A percentile compares a stretch with the other conserved stretches of the same genome.
Evolutionary conservation across 495 filamentous ascomycete species (phyloP).

Genomic region (Neurospora sublineolata): DNA sequence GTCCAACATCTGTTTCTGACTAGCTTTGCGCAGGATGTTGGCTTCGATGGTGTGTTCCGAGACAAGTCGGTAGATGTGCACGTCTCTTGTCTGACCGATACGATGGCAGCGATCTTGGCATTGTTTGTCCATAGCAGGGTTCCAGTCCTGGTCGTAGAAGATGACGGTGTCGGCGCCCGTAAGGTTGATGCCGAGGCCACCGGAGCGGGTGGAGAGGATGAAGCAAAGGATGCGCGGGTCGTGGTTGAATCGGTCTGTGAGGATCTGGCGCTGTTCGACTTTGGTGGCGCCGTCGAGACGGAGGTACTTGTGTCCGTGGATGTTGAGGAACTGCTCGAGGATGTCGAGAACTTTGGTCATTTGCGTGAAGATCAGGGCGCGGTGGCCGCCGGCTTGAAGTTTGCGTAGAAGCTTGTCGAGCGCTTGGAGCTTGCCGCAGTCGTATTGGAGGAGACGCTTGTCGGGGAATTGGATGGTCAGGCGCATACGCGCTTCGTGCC

Average conservation of each 20-base stretch:
- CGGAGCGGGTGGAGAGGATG: constrained; percentile 89
- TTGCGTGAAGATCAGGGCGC: constrained; percentile 95
- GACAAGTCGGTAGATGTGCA: constrained; percentile 96
- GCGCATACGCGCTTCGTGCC: constrained; percentile 88
- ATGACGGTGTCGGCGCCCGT: constrained; percentile 97
- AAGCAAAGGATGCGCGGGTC: constrained; percentile 85
- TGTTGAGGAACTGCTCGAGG: constrained; percentile 94
- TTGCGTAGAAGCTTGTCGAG: constrained; percentile 79
- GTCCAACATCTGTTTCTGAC: constrained; percentile 95
- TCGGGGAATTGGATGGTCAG: constrained; percentile 95
- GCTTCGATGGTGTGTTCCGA: constrained; percentile 97
- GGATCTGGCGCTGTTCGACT: constrained; percentile 85
- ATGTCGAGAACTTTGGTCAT: constrained; percentile 99
- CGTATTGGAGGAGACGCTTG: constrained; percentile 87
- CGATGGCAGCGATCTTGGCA: constrained; percentile 97
- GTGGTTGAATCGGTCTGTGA: constrained; percentile 95
- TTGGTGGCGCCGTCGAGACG: constrained; percentile 92
- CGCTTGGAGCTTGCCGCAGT: constrained; percentile 92
- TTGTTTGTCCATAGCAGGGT: constrained; percentile 99
- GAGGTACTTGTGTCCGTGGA: constrained; percentile 85
- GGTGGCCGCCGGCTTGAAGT: constrained; percentile 80
- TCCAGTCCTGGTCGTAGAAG: constrained; percentile 99
- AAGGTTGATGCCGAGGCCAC: constrained; percentile 90
- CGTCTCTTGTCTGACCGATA: constrained; percentile 95
- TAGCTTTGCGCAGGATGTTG: constrained; percentile 92